A percentile compares a stretch with the other conserved stretches of the same genome.
Evolutionary conservation across 2,329 filamentous ascomycete species (phyloP).

Genomic region (Sclerotinia minor): DNA sequence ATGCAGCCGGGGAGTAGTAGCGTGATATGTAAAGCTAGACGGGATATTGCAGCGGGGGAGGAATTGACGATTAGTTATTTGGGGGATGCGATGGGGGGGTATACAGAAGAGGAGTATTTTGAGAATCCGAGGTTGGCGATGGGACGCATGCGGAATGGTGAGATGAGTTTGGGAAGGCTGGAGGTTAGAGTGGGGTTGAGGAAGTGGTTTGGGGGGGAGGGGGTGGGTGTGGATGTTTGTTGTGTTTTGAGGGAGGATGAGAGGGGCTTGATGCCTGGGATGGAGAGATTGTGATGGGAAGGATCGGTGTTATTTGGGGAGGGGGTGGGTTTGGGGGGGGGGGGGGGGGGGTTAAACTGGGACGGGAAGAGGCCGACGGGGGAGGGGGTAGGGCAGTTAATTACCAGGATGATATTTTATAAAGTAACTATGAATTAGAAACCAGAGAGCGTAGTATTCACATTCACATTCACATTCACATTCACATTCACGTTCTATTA

Average conservation of each 20-base stretch:
- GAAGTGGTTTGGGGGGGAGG: slow-evolving; percentile 36
- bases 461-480: too few relatives aligned
- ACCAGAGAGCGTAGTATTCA: too few relatives aligned
- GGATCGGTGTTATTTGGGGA: too few relatives aligned
- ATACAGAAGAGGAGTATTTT: background rate
- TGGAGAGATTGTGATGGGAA: background rate
- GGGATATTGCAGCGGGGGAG: slow-evolving; percentile 36
- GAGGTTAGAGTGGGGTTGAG: slow-evolving; percentile 28
- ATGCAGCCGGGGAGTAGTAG: slow-evolving; percentile 31
- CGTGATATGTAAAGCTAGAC: slow-evolving; percentile 31
- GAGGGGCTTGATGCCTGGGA: background rate
- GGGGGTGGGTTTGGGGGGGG: too few relatives aligned
- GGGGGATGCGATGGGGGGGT: slow-evolving; percentile 30
- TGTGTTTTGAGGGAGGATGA: slow-evolving; percentile 1
- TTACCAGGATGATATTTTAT: too few relatives aligned
- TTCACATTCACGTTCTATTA: too few relatives aligned
- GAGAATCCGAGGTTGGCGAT: background rate
- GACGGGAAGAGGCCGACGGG: too few relatives aligned
- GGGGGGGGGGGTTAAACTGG: too few relatives aligned
- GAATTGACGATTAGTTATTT: slow-evolving; percentile 39
- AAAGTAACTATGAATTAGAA: too few relatives aligned
- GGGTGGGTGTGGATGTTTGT: slow-evolving; percentile 33
- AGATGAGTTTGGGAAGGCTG: too few relatives aligned
- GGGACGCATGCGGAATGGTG: too few relatives aligned
- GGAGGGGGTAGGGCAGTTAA: too few relatives aligned